Base-by-base conservation (phyloP, 108 stramenopile genomes). In the Nitzschia putrida region DNA sequence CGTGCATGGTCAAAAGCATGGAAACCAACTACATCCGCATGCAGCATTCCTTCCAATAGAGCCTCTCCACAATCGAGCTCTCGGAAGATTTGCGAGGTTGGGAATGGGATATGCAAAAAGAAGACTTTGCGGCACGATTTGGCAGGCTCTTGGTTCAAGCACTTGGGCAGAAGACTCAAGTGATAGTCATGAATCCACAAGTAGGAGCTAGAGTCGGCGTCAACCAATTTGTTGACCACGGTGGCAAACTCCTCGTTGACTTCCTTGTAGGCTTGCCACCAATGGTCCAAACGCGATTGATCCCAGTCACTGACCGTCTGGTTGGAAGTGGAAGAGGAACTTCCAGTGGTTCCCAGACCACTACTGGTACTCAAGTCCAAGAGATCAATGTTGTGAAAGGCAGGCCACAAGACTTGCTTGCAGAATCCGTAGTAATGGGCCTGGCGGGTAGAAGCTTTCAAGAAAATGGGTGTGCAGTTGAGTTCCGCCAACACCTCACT, bases 1-100 rank as follows among this genome's bases (percentile, higher is more conserved):
- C 99, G 82, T 3, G 99, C 98, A 73, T 99, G 98, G 75, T 99
- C 98, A 86, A 99, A 99, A 10, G 99, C 94, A 81, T 99, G 99
- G 75, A 99, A 99, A 41, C 99, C 99, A 23, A 99, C 91, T 13
- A 99, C 92, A 79, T 99, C 96, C 1, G 99, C 98, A 64, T 88
- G 86, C n/a, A 98, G 79, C 92, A 99, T 95, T 12, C 98, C 98
- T 68, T 94, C 85, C 38, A 99, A 69, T 44, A 99, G 85, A 8
- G 78, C 82, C 78, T 95, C 94, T 37, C 98, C 97, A 64, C 85
- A 91, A 63, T 97, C 93, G 13, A 99, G 76, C 22, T 99, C 95
- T 4, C 98, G 92, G 72, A 99, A 99, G 55, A 99, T 91, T 73
- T 98, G 98, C 24, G 87, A 88, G 18, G 99, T 99, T 8, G 99